These are phyloP conservation scores for Sisymbrium irio DNA, from an alignment of 345 rosid genomes.

Conservation along the genomic window DNA sequence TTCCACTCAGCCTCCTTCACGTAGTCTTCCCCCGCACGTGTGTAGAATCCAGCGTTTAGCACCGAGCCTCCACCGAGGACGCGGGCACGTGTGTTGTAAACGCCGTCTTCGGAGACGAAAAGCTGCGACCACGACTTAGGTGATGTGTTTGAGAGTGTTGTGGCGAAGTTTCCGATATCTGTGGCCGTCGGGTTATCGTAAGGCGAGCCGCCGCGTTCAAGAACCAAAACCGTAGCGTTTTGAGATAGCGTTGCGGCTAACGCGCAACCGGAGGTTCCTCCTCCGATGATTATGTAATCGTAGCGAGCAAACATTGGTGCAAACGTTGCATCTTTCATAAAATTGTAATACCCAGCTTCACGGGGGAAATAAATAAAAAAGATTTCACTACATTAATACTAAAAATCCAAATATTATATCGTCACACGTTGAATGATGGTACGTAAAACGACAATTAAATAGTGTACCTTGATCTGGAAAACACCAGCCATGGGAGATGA, in stretches of 20 bases:
- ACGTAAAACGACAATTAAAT: neutral
- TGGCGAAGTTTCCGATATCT: conserved; percentile 43
- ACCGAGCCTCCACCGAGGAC: conserved; percentile 88
- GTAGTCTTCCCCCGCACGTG: conserved; percentile 48
- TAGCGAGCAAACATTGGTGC: conserved; percentile 48
- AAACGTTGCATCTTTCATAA: conserved; percentile 55
- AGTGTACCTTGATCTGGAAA: conserved; percentile 44
- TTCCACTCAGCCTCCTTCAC: conserved; percentile 53
- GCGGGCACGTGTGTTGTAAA: conserved; percentile 68
- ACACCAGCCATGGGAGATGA: conserved; percentile 38
- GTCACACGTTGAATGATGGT: neutral
- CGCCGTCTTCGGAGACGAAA: conserved; percentile 78
- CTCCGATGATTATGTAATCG: conserved; percentile 81
- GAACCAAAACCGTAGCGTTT: conserved; percentile 60
- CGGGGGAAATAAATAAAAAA: neutral
- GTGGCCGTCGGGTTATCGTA: conserved; percentile 47
- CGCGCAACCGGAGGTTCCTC: conserved; percentile 86
- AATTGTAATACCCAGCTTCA: conserved; percentile 54
- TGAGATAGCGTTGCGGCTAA: conserved; percentile 73
- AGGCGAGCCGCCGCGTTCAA: conserved; percentile 80
- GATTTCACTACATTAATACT: neutral
- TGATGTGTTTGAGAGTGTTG: conserved; percentile 42
- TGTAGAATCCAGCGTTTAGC: conserved; percentile 77
- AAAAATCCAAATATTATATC: neutral
- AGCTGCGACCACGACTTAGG: conserved; percentile 58